Conservation (phyloP, 2,329 filamentous ascomycete genomes). For the Fusarium austroafricanum region DNA sequence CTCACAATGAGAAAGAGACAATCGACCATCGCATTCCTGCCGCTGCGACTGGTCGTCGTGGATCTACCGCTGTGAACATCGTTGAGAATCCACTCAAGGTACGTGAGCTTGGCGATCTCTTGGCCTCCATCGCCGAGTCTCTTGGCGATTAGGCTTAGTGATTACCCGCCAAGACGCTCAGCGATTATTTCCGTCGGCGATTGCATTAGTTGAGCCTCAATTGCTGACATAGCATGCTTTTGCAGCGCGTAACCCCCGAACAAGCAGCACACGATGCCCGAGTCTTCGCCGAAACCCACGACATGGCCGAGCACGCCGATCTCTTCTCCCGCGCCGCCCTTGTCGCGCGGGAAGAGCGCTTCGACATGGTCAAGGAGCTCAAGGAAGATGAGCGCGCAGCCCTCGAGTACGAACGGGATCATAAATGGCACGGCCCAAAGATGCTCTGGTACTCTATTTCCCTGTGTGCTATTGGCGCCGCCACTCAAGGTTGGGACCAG, state of each 20-base stretch:
- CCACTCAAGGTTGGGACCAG: conserved; percentile 72
- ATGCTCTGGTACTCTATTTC: conserved; percentile 59
- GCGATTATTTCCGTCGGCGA: too few relatives aligned
- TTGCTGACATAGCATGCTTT: background rate
- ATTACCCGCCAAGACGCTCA: too few relatives aligned
- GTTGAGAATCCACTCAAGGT: conserved; percentile 30
- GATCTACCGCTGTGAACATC: conserved; percentile 22
- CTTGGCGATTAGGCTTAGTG: background rate
- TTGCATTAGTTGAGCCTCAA: background rate
- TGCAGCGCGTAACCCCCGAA: conserved; percentile 44
- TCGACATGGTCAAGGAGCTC: conserved; percentile 47
- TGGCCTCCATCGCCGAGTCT: background rate
- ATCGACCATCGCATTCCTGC: background rate
- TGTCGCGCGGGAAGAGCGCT: conserved; percentile 49
- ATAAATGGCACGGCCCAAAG: conserved; percentile 67
- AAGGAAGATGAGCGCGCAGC: conserved; percentile 51
- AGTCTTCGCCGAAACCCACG: conserved; percentile 61
- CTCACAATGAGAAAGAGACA: conserved; percentile 14
- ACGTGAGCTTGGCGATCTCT: conserved; percentile 20
- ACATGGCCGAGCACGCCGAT: conserved; percentile 61
- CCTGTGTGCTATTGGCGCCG: conserved; percentile 66
- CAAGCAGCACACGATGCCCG: conserved; percentile 55
- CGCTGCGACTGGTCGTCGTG: background rate
- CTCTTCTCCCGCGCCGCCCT: conserved; percentile 54
- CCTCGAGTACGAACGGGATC: conserved; percentile 60